These are phyloP conservation scores for Rosa rugosa DNA, from an alignment of 306 rosid genomes.

Conservation along the genomic window DNA sequence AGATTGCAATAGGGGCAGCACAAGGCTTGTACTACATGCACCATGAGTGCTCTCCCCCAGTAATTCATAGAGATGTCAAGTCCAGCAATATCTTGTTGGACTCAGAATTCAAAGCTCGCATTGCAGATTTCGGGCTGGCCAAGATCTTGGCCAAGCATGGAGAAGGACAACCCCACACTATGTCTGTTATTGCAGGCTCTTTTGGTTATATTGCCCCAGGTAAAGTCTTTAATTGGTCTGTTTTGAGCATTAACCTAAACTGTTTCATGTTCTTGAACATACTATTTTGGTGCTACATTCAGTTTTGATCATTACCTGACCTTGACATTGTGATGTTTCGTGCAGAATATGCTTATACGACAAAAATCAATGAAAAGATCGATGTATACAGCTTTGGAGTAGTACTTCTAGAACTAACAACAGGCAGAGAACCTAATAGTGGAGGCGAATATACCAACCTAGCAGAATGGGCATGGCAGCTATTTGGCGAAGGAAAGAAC, in stretches of 20 bases:
- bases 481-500: conserved; percentile 48
- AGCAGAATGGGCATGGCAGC: conserved; percentile 78
- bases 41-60: conserved; percentile 70
- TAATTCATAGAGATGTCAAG: conserved; percentile 87
- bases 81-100: conserved; percentile 87
- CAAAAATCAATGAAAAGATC: conserved; percentile 67
- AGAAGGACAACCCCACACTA: conserved; percentile 52
- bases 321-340: conserved; percentile 23
- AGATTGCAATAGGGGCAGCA: conserved; percentile 80
- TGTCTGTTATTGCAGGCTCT: conserved; percentile 75
- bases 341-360: conserved; percentile 73
- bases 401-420: conserved; percentile 75
- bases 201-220: conserved; percentile 94
- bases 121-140: conserved; percentile 96
- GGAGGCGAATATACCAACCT: conserved; percentile 53
- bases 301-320: not conserved
- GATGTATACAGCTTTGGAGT: conserved; percentile 88
- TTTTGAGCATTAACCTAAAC: not conserved
- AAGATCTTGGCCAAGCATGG: conserved; percentile 59
- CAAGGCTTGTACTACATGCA: conserved; percentile 89
- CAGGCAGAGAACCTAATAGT: conserved; percentile 62
- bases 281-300: not conserved
- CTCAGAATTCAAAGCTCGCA: conserved; percentile 61
- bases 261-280: not conserved
- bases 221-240: conserved; percentile 13